Conservation (phyloP, 495 filamentous ascomycete genomes). For the Bathelium albidoporum region DNA sequence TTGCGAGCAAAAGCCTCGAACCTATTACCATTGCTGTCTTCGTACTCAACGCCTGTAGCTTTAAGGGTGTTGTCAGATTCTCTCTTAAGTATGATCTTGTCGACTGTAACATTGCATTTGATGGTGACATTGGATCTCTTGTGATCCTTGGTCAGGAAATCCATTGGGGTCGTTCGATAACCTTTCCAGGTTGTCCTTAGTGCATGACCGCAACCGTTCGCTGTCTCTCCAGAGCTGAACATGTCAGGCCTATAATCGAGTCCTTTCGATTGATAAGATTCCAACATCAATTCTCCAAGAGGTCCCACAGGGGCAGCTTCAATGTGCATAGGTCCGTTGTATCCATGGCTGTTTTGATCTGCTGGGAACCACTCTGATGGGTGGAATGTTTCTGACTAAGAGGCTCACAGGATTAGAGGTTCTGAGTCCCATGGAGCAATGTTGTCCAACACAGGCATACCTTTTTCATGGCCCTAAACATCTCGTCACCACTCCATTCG, state of each 20-base stretch:
- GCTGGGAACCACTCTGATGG: slow-evolving; percentile 30
- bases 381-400: slow-evolving; percentile 13
- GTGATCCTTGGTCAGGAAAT: slow-evolving; percentile 34
- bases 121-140: slow-evolving; percentile 11
- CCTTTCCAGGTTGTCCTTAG: slow-evolving; percentile 42
- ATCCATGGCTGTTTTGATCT: slow-evolving; percentile 23
- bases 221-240: slow-evolving; percentile 39
- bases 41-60: slow-evolving; percentile 12
- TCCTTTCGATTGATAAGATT: slow-evolving; percentile 39
- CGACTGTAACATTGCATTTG: slow-evolving; percentile 11
- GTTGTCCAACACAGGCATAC: slow-evolving; percentile 16
- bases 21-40: slow-evolving; percentile 10
- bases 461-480: slow-evolving; percentile 45
- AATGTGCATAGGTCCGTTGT: slow-evolving; percentile 37
- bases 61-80: slow-evolving; percentile 2
- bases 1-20: slow-evolving; percentile 6
- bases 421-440: background rate
- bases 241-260: slow-evolving; percentile 40
- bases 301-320: slow-evolving; percentile 42
- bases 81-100: slow-evolving; percentile 15
- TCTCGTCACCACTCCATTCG: slow-evolving; percentile 45
- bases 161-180: slow-evolving; percentile 37
- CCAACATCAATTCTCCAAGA: slow-evolving; percentile 38
- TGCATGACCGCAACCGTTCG: slow-evolving; percentile 44
- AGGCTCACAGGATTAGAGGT: background rate